Evolutionary conservation across 139 green algal species (phyloP).

Genomic region (Picochlorum sp.): DNA sequence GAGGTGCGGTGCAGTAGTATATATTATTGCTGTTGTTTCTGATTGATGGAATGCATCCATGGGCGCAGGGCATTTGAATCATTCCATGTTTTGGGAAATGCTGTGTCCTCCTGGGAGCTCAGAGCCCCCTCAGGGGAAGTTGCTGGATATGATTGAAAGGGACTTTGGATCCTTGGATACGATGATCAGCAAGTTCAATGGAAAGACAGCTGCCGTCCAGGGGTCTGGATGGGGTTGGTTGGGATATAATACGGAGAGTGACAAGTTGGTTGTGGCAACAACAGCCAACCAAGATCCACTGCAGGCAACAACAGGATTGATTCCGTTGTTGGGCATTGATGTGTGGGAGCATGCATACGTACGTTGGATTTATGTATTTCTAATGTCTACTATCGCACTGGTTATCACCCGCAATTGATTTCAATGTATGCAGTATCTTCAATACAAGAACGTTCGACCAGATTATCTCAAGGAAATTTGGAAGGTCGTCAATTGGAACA

Average conservation of each 20-base stretch:
- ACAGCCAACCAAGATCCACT: constrained; percentile 87
- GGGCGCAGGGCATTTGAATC: constrained; percentile 87
- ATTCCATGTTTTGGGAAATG: constrained; percentile 96
- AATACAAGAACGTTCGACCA: constrained; percentile 95
- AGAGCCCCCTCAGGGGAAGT: constrained; percentile 55
- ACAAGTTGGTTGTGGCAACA: constrained; percentile 65
- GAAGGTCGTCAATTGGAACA: constrained; percentile 95
- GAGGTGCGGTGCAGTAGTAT: constrained; percentile 41
- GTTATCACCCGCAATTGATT: too few relatives aligned
- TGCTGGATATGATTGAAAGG: constrained; percentile 68
- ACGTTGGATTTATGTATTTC: too few relatives aligned
- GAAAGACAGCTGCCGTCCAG: constrained; percentile 75
- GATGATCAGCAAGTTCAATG: constrained; percentile 67
- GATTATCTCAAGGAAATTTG: constrained; percentile 97
- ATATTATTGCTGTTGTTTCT: neutral
- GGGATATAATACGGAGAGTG: constrained; percentile 65
- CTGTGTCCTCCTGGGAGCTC: constrained; percentile 75
- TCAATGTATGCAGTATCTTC: constrained; percentile 14
- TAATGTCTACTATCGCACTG: too few relatives aligned
- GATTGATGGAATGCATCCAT: neutral
- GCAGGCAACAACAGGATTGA: constrained; percentile 35
- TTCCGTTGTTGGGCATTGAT: constrained; percentile 90
- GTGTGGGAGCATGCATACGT: constrained; percentile 83
- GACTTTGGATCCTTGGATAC: constrained; percentile 84
- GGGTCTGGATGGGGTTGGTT: constrained; percentile 96